Conservation (phyloP, 2,329 filamentous ascomycete genomes). For the Delphinella strobiligena region DNA sequence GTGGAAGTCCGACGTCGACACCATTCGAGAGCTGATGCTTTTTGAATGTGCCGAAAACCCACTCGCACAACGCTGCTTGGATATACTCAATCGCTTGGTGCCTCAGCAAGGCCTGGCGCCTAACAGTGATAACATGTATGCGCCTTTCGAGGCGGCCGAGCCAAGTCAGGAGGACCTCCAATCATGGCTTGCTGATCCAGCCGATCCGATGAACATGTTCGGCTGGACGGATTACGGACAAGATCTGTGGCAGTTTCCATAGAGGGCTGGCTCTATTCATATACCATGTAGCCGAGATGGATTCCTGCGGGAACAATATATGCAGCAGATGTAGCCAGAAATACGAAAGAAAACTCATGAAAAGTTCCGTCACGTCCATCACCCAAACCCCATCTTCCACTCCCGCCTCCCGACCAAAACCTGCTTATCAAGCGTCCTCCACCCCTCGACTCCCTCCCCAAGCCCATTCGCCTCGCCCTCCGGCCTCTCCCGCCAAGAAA, state of each 20-base stretch:
- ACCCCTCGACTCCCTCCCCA: conserved; percentile 17
- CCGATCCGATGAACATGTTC: neutral
- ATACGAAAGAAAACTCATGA: too few relatives aligned
- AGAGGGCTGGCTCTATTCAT: too few relatives aligned
- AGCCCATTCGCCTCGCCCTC: conserved; percentile 16
- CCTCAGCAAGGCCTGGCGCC: neutral
- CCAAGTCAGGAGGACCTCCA: neutral
- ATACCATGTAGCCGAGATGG: too few relatives aligned
- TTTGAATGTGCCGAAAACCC: neutral
- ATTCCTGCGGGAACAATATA: too few relatives aligned
- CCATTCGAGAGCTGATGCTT: neutral
- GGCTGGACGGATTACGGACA: neutral
- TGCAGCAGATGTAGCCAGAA: too few relatives aligned
- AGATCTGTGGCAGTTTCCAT: conserved; percentile 19
- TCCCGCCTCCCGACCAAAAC: conserved; percentile 12
- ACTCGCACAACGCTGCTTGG: neutral
- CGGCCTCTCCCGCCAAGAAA: conserved; percentile 14
- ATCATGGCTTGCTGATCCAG: neutral
- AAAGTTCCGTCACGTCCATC: too few relatives aligned
- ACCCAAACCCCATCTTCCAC: conserved; percentile 14
- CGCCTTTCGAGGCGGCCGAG: neutral
- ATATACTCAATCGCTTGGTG: neutral
- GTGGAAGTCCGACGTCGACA: neutral
- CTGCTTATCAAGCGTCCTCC: conserved; percentile 18
- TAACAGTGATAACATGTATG: neutral